Percentiles rank a stretch among this genome's conserved stretches.
These are phyloP conservation scores for Miamiensis avidus DNA, from an alignment of 169 alveolate species.

Conservation along the genomic window DNA sequence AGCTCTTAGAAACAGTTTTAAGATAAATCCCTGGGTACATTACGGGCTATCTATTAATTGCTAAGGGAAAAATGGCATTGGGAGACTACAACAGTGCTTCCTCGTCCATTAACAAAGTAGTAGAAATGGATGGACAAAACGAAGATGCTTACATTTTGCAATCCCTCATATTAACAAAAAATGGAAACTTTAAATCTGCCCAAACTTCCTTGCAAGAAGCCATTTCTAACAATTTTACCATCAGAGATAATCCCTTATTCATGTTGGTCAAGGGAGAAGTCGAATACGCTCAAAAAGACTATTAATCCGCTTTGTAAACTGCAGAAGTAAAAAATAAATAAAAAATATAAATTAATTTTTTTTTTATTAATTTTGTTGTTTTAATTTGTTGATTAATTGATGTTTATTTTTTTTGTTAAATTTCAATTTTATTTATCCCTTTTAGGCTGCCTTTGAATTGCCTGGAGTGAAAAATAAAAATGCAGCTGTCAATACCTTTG, in stretches of 20 bases:
- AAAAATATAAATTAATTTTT: too few species aligned
- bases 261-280: slow-evolving; percentile 84
- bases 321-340: slow-evolving; percentile 1
- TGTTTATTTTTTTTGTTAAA: too few species aligned
- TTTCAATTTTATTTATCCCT: too few species aligned
- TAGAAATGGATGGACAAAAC: slow-evolving; percentile 75
- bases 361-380: too few species aligned
- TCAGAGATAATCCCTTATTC: slow-evolving; percentile 86
- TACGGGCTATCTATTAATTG: slow-evolving; percentile 79
- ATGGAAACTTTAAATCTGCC: slow-evolving; percentile 80
- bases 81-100: slow-evolving; percentile 67
- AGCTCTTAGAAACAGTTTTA: slow-evolving; percentile 83
- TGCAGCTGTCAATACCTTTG: slow-evolving; percentile 63
- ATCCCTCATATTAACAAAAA: slow-evolving; percentile 72
- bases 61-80: slow-evolving; percentile 75
- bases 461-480: slow-evolving; percentile 30
- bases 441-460: neutral
- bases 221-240: slow-evolving; percentile 78
- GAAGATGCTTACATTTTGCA: slow-evolving; percentile 82
- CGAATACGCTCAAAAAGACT: slow-evolving; percentile 61
- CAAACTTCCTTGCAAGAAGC: slow-evolving; percentile 82
- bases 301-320: slow-evolving; percentile 61
- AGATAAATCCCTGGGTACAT: slow-evolving; percentile 85
- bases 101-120: slow-evolving; percentile 60
- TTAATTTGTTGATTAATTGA: too few species aligned